A percentile compares a stretch with the other conserved stretches of the same genome.
phyloP scores from a whole-genome alignment of 495 filamentous ascomycete genomes.

The Talaromyces stipitatus region DNA sequence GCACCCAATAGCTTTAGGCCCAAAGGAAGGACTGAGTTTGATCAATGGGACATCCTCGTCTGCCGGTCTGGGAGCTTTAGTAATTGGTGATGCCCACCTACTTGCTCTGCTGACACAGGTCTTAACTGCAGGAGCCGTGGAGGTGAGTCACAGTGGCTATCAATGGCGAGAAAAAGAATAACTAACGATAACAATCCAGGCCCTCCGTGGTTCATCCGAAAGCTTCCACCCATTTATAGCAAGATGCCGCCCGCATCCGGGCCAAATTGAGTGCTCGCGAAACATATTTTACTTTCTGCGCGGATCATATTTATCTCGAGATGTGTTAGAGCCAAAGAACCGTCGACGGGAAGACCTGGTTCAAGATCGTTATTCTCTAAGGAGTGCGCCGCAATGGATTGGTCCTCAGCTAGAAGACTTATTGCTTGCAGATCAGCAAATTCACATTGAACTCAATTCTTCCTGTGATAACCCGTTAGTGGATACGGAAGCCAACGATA shows the following conservation, averaged over 20 bases:
- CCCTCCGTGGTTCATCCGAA: background rate
- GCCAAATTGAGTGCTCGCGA: slow-evolving; percentile 44
- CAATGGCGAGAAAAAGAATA: too few species aligned
- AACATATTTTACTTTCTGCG: slow-evolving; percentile 45
- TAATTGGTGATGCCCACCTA: slow-evolving; percentile 43
- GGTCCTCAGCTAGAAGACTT: slow-evolving; percentile 55
- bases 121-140: slow-evolving; percentile 29
- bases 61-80: slow-evolving; percentile 41
- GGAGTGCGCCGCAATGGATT: slow-evolving; percentile 56
- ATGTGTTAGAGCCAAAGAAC: slow-evolving; percentile 6
- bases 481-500: slow-evolving; percentile 18
- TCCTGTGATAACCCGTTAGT: slow-evolving; percentile 56
- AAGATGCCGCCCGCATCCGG: slow-evolving; percentile 43
- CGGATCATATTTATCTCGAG: slow-evolving; percentile 13
- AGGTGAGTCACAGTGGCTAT: slow-evolving; percentile 15
- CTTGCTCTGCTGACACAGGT: slow-evolving; percentile 48
- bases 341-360: slow-evolving; percentile 19
- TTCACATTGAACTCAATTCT: slow-evolving; percentile 53
- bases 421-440: slow-evolving; percentile 43
- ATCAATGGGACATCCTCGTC: slow-evolving; percentile 58
- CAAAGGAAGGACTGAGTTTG: slow-evolving; percentile 57
- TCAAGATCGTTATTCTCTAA: slow-evolving; percentile 55
- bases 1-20: slow-evolving; percentile 36
- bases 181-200: background rate
- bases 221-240: slow-evolving; percentile 53